Percentiles rank a stretch among this genome's conserved stretches.
Evolutionary conservation across 108 stramenopile species (phyloP).

Genomic region (Conticribra guillardii): DNA sequence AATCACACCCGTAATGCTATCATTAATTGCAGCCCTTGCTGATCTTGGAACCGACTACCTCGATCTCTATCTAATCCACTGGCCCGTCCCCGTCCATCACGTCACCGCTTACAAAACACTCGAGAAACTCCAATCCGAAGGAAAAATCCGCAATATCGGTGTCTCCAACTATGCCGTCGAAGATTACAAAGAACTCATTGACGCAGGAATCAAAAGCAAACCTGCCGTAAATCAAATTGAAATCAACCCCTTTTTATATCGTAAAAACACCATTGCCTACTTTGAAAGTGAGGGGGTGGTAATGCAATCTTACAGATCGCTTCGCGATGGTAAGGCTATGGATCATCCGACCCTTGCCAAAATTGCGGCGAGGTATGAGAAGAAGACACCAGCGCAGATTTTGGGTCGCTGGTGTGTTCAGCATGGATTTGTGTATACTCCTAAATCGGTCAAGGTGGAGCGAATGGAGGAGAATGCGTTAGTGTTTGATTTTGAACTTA

Average conservation of each 20-base stretch:
- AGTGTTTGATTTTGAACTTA: slow-evolving; percentile 89
- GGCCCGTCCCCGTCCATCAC: slow-evolving; percentile 91
- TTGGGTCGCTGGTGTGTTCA: slow-evolving; percentile 94
- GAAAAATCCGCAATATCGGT: slow-evolving; percentile 77
- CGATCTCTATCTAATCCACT: slow-evolving; percentile 92
- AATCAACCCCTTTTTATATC: slow-evolving; percentile 91
- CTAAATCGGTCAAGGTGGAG: slow-evolving; percentile 81
- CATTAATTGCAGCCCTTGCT: no score
- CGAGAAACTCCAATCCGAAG: slow-evolving; percentile 59
- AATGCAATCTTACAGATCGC: slow-evolving; percentile 86
- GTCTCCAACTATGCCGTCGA: slow-evolving; percentile 80
- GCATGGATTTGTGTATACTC: slow-evolving; percentile 87
- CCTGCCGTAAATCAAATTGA: slow-evolving; percentile 93
- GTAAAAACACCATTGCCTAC: slow-evolving; percentile 77
- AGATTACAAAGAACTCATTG: slow-evolving; percentile 85
- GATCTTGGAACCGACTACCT: slow-evolving; percentile 87
- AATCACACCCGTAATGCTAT: no score
- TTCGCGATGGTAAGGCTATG: slow-evolving; percentile 88
- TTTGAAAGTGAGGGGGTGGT: slow-evolving; percentile 81
- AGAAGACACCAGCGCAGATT: slow-evolving; percentile 82
- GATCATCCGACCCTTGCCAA: slow-evolving; percentile 62
- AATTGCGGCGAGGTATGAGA: slow-evolving; percentile 64
- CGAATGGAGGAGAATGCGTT: slow-evolving; percentile 91
- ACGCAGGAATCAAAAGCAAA: slow-evolving; percentile 52
- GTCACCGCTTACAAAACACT: slow-evolving; percentile 86